These are phyloP conservation scores for Stromatinia cepivora DNA, from an alignment of 2,329 filamentous ascomycete species.

Conservation along the genomic window DNA sequence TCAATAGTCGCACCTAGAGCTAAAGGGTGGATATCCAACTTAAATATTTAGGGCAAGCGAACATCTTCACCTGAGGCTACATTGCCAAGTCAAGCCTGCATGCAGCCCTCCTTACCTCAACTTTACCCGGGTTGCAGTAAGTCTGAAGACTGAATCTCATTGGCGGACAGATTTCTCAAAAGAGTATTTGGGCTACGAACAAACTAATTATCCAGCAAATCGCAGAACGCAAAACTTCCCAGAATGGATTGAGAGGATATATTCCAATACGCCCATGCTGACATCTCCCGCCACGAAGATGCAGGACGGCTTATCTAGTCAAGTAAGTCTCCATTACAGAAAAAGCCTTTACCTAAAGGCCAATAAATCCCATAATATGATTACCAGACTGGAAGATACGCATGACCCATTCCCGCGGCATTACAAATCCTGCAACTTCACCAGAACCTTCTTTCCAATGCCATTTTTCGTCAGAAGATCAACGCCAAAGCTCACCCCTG, in stretches of 20 bases:
- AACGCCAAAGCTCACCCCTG: conserved; percentile 8
- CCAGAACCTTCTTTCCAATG: conserved; percentile 18
- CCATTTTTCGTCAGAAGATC: conserved; percentile 14
- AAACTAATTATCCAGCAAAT: background rate
- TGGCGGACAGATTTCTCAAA: background rate
- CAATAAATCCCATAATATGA: background rate
- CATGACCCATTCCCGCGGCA: too few relatives aligned
- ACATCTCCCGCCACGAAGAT: background rate
- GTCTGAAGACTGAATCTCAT: background rate
- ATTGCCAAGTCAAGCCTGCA: background rate
- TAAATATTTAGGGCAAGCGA: background rate
- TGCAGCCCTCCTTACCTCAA: background rate
- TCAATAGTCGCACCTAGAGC: background rate
- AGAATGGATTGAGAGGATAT: background rate
- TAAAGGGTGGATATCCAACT: too few relatives aligned
- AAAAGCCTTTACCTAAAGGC: background rate
- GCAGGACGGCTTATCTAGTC: background rate
- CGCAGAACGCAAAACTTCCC: background rate
- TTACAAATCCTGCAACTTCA: conserved; percentile 14
- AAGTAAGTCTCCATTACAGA: background rate
- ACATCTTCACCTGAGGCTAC: background rate
- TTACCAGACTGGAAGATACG: background rate
- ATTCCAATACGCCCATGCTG: too few relatives aligned
- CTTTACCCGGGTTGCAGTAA: background rate
- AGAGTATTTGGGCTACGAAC: background rate